Conservation (phyloP, 805 yeast species). For the Yamadazyma endophytica region DNA sequence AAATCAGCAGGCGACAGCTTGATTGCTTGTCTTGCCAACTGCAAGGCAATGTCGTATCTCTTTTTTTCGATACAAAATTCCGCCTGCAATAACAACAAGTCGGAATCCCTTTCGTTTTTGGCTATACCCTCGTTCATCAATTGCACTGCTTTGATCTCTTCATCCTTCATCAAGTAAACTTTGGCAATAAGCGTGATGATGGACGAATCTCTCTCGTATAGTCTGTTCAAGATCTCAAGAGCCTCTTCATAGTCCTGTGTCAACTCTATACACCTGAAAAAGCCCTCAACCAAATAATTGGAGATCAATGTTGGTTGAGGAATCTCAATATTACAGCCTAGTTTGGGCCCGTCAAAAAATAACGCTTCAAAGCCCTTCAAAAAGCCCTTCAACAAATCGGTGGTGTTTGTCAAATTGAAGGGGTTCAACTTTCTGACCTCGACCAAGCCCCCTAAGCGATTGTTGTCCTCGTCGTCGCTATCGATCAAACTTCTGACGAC, state of each 20-base stretch:
- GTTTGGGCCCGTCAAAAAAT: slow-evolving; percentile 59
- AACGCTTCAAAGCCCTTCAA: slow-evolving; percentile 62
- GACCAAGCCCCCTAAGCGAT: slow-evolving; percentile 56
- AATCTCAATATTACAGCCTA: slow-evolving; percentile 63
- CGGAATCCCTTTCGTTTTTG: slow-evolving; percentile 50
- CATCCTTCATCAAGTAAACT: slow-evolving; percentile 48
- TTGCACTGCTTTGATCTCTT: slow-evolving; percentile 57
- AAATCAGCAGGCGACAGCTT: slow-evolving; percentile 73
- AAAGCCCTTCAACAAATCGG: slow-evolving; percentile 40
- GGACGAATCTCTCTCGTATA: slow-evolving; percentile 50
- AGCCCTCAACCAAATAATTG: slow-evolving; percentile 74
- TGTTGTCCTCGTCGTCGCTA: slow-evolving; percentile 64
- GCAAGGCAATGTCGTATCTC: slow-evolving; percentile 53
- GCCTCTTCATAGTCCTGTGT: slow-evolving; percentile 65
- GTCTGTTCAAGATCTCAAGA: slow-evolving; percentile 50
- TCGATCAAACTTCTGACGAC: slow-evolving; percentile 70
- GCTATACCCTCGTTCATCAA: slow-evolving; percentile 48
- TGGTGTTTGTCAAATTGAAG: slow-evolving; percentile 45
- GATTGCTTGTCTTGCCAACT: slow-evolving; percentile 59
- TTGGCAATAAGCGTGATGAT: slow-evolving; percentile 56
- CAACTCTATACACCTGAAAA: slow-evolving; percentile 56
- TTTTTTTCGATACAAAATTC: slow-evolving; percentile 52
- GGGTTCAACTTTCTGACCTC: slow-evolving; percentile 86
- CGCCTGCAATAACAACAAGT: slow-evolving; percentile 52
- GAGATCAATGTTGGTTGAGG: slow-evolving; percentile 62